phyloP scores from a whole-genome alignment of 441 rosid genomes.

The Cnidoscolus chayamansa region DNA sequence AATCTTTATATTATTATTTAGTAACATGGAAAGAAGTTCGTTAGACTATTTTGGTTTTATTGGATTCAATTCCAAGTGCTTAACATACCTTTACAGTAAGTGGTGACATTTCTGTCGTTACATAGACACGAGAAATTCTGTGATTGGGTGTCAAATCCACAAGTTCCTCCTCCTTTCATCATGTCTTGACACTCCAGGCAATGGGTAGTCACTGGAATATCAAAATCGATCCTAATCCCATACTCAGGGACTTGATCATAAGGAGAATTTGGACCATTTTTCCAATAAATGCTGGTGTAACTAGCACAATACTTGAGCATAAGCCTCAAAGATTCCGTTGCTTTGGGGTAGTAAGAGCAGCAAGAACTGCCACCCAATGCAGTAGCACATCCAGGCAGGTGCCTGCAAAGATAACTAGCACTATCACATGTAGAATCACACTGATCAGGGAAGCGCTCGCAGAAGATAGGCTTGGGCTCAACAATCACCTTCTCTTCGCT shows the following conservation, averaged over 20 bases:
- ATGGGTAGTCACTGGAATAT: conserved; percentile 68
- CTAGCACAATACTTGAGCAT: conserved; percentile 77
- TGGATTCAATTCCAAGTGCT: too few relatives aligned
- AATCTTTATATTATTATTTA: too few relatives aligned
- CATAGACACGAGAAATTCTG: conserved; percentile 65
- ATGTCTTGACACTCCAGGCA: conserved; percentile 85
- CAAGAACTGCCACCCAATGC: conserved; percentile 55
- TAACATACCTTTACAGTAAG: conserved; percentile 58
- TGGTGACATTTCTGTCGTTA: conserved; percentile 54
- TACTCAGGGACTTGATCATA: conserved; percentile 77
- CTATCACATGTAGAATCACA: conserved; percentile 91
- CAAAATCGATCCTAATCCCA: conserved; percentile 73
- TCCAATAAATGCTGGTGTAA: conserved; percentile 82
- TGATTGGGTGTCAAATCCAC: conserved; percentile 62
- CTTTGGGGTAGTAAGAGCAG: conserved; percentile 81
- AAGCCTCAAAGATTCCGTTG: conserved; percentile 72
- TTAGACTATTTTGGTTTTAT: too few relatives aligned
- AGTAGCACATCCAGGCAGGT: conserved; percentile 67
- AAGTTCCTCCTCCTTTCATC: conserved; percentile 65
- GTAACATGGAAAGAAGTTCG: too few relatives aligned
- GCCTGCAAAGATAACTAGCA: conserved; percentile 80
- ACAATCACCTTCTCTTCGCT: conserved; percentile 58
- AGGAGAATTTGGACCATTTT: conserved; percentile 46
- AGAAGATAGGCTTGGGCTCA: conserved; percentile 76
- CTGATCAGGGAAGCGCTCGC: conserved; percentile 80